Base-by-base conservation (phyloP, 2,329 filamentous ascomycete genomes). In the Aspergillus versicolor region DNA sequence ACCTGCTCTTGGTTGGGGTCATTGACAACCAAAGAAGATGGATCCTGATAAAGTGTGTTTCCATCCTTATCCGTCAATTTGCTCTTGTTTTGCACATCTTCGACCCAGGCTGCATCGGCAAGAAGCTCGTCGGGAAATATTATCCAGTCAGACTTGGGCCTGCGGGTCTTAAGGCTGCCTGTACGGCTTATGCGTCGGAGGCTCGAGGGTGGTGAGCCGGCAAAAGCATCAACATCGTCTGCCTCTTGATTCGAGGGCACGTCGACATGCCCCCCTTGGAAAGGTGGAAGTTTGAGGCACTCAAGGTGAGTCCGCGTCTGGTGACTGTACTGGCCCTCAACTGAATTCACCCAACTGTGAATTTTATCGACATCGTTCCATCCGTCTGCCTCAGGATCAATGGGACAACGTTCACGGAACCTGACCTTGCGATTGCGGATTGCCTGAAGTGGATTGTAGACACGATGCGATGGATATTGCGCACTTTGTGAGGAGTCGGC, bases 391-490 rank as follows among this genome's bases (percentile, higher is more conserved):
- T 91, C 86, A 15, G 89, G 86, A 66, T 94, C 85, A 34, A 96
- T 87, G 0, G 83, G 76, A 62, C 84, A 87, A 41, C 90, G 84
- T 74, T 95, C 90, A 15, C 92, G 84, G 24, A 88, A 88, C 61
- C 94, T 84, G 12, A 94, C 84, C 70, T 92, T 93, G 47, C 93
- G 84, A 69, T 99, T 97, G 19, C 94, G 88, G 54, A 97, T 89
- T 65, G 91, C 91, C 73, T 97, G 94, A 22, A 99, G 76, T 4
- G 93, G 94, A 70, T 99, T 96, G 71, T 97, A 97, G 2, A 81
- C 77, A 52, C 92, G 87, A 4, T 89, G 89, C 7, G 88, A 46
- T 30, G 54, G 71, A 58, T 76, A 63, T 47, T 75, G 67, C 1
- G 72, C 65, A 5, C 34, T 22, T 21, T 61, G 57, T 5, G 54